phyloP scores from a whole-genome alignment of 2,329 filamentous ascomycete species.

The Trichothecium sympodiale region DNA sequence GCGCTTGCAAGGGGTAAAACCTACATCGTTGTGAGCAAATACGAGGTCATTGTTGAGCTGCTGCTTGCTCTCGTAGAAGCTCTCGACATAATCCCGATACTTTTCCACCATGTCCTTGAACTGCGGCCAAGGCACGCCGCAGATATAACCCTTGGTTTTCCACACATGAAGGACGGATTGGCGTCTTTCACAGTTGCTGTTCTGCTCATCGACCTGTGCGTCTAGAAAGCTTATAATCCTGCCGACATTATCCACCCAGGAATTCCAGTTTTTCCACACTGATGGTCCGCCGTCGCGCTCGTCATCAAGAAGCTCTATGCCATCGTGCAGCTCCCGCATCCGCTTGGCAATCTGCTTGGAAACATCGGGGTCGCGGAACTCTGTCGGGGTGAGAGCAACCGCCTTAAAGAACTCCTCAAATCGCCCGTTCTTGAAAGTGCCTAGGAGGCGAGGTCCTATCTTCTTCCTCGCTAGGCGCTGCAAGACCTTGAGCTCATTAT shows the following conservation, averaged over 20 bases:
- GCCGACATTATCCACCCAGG: constrained; percentile 62
- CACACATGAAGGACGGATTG: constrained; percentile 35
- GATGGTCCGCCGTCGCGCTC: constrained; percentile 72
- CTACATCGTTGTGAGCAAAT: constrained; percentile 95
- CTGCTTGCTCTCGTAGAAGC: constrained; percentile 55
- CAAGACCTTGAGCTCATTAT: constrained; percentile 79
- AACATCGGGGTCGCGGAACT: constrained; percentile 71
- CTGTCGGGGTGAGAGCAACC: constrained; percentile 61
- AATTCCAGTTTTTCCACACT: constrained; percentile 91
- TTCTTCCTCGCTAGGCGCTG: constrained; percentile 79
- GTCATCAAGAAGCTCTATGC: constrained; percentile 70
- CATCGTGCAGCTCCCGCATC: constrained; percentile 92
- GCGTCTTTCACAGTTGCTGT: constrained; percentile 5
- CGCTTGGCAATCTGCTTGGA: constrained; percentile 92
- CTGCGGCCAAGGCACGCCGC: constrained; percentile 69
- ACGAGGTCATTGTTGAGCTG: constrained; percentile 66
- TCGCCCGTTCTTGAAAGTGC: constrained; percentile 86
- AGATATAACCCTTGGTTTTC: constrained; percentile 65
- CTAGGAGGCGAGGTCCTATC: constrained; percentile 82
- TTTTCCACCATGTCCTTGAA: constrained; percentile 67
- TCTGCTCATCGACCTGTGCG: constrained; percentile 41
- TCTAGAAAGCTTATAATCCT: constrained; percentile 47
- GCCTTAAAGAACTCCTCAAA: constrained; percentile 94
- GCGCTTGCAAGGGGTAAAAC: constrained; percentile 17
- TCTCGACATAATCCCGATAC: constrained; percentile 65